Conservation (phyloP, 345 rosid genomes). For the Draba incana region DNA sequence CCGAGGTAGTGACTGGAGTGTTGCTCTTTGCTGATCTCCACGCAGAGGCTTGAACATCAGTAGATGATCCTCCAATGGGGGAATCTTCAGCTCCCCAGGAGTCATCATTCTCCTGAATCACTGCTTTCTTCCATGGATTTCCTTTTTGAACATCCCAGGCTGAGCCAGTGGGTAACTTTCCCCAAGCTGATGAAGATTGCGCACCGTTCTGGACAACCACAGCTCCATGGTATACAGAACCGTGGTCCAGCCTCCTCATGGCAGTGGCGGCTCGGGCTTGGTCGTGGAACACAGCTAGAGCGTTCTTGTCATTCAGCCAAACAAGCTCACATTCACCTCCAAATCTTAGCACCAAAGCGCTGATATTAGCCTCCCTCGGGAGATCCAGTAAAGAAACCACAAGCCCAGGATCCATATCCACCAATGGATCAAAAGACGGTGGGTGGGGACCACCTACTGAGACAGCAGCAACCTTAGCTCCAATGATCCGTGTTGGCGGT, state of each 20-base stretch:
- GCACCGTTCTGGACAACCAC: conserved; percentile 53
- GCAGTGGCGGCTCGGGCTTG: conserved; percentile 99
- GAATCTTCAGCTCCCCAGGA: conserved; percentile 65
- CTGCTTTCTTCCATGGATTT: conserved; percentile 90
- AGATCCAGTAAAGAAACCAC: conserved; percentile 86
- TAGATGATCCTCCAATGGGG: conserved; percentile 40
- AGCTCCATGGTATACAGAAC: conserved; percentile 80
- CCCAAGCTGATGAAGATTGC: conserved; percentile 58
- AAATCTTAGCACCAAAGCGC: conserved; percentile 78
- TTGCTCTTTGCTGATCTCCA: conserved; percentile 54
- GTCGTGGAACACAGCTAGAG: conserved; percentile 83
- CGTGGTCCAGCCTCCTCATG: conserved; percentile 94
- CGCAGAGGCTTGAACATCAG: conserved; percentile 47
- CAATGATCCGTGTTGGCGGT: conserved; percentile 75
- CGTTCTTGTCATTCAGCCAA: conserved; percentile 95
- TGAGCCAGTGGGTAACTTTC: conserved; percentile 40
- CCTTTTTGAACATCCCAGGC: conserved; percentile 45
- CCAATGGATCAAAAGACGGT: conserved; percentile 69
- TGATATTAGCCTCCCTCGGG: conserved; percentile 88
- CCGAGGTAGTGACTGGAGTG: conserved; percentile 55
- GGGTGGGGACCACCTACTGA: conserved; percentile 52
- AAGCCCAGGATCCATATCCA: conserved; percentile 96
- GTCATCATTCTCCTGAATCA: conserved; percentile 66
- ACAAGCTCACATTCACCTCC: conserved; percentile 97
- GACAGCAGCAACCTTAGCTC: conserved; percentile 58